Conservation (phyloP, 2,329 filamentous ascomycete genomes). For the Exserohilum turcica region DNA sequence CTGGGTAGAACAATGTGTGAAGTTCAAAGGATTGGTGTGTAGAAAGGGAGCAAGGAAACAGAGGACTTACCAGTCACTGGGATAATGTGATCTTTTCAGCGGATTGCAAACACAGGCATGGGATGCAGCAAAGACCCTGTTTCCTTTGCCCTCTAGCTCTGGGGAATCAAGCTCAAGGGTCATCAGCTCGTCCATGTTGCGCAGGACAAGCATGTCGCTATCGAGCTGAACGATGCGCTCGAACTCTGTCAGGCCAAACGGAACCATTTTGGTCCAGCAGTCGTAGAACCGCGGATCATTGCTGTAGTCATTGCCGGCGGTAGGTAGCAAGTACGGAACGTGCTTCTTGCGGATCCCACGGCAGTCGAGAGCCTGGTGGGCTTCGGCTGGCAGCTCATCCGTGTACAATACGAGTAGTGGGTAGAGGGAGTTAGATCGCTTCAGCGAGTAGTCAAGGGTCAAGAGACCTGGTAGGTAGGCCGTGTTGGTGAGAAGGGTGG, state of each 20-base stretch:
- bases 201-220: constrained; percentile 81
- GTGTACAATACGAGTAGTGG: constrained; percentile 84
- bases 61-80: constrained; percentile 64
- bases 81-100: constrained; percentile 76
- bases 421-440: constrained; percentile 65
- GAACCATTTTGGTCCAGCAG: constrained; percentile 84
- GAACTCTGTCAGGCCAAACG: constrained; percentile 77
- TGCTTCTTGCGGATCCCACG: constrained; percentile 72
- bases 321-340: constrained; percentile 74
- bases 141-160: constrained; percentile 57
- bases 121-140: constrained; percentile 76
- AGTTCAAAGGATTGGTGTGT: neutral
- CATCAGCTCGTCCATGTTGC: constrained; percentile 93
- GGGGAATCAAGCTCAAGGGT: constrained; percentile 71
- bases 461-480: constrained; percentile 81
- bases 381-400: constrained; percentile 70
- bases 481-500: constrained; percentile 82
- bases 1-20: too few species aligned
- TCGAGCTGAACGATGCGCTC: constrained; percentile 81
- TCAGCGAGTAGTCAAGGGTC: constrained; percentile 78
- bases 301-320: constrained; percentile 67
- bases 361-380: constrained; percentile 69
- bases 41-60: neutral
- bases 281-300: constrained; percentile 85
- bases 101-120: constrained; percentile 92